phyloP scores from a whole-genome alignment of 257 asterid genomes.

The Sherardia arvensis region DNA sequence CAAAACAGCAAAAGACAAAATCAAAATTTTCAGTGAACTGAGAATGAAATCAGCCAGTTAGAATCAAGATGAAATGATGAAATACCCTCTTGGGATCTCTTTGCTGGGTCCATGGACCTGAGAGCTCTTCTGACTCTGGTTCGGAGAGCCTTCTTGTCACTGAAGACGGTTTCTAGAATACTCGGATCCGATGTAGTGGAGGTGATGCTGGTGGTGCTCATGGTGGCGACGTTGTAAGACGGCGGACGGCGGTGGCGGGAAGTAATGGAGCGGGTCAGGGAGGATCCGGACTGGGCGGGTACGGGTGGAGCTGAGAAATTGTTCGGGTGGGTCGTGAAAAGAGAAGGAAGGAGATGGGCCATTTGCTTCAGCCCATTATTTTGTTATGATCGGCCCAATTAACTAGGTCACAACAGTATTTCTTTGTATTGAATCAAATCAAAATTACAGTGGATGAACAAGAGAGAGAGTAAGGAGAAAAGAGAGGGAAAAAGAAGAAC shows the following conservation, averaged over 20 bases:
- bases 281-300: constrained; percentile 7
- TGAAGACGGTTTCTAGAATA: constrained; percentile 48
- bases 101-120: constrained; percentile 64
- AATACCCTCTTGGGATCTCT: constrained; percentile 72
- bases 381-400: too few species aligned
- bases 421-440: too few species aligned
- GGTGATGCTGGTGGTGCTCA: constrained; percentile 32
- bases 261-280: constrained; percentile 13
- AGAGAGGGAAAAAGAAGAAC: too few species aligned
- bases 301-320: constrained; percentile 1
- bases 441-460: too few species aligned
- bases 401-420: too few species aligned
- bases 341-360: neutral
- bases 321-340: neutral
- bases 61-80: neutral
- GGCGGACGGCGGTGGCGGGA: constrained; percentile 6
- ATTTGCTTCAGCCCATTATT: constrained; percentile 10
- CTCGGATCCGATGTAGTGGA: constrained; percentile 12
- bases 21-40: neutral
- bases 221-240: constrained; percentile 23
- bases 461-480: too few species aligned
- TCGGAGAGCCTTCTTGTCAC: constrained; percentile 59
- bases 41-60: neutral
- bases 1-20: constrained; percentile 1
- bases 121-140: constrained; percentile 61